Base-by-base conservation (phyloP, 164 flowering plant species). In the Chimonanthus salicifolius region DNA sequence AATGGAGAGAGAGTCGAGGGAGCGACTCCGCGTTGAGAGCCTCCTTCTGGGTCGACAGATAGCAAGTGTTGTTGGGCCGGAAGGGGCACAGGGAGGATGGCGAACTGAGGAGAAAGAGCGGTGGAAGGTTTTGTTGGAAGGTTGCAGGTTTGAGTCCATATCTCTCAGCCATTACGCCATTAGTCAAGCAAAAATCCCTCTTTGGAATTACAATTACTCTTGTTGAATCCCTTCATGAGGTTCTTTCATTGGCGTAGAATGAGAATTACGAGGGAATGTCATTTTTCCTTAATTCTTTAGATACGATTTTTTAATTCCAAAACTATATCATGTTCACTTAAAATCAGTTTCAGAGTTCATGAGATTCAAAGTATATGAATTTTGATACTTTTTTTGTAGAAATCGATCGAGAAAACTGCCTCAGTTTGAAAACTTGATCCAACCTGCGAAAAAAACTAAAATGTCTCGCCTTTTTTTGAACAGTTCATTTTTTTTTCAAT, bases 131-230 rank as follows among this genome's bases (percentile, higher is more conserved):
- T 58, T 88, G 67, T 86, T 95, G 94, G 94, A 90, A 69, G 76
- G 72, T 54, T 81, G 88, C 5, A 98, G 93, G 20, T 90, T 89
- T 62, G 86, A 83, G 63, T 62, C 91, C 16, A 83, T 90, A 1
- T 43, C 70, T 0, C 82, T 88, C 2, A 92, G 99, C 79, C 92
- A 92, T 80, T 91, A 91, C 74, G 88, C 99, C 0, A 70, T 81
- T n/a, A 95, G 99, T 78, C 99, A 95, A 71, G 99, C 99, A 1
- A 80, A 79, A 70, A 86, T 90, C 1, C 85, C 93, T 6, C 83
- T 95, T 0, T 91, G 96, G 98, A 85, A 89, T 76, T 94, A 91
- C 81, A 83, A 88, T 78, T 88, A 93, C 91, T 10, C 66, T 95
- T 6, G 49, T 84, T 6, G 89, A 93, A 45, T 84, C 90, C 7